Percentiles rank a stretch among this genome's conserved stretches.
Evolutionary conservation across 208 protist species (phyloP).

Genomic region (Leishmania amazonensis): DNA sequence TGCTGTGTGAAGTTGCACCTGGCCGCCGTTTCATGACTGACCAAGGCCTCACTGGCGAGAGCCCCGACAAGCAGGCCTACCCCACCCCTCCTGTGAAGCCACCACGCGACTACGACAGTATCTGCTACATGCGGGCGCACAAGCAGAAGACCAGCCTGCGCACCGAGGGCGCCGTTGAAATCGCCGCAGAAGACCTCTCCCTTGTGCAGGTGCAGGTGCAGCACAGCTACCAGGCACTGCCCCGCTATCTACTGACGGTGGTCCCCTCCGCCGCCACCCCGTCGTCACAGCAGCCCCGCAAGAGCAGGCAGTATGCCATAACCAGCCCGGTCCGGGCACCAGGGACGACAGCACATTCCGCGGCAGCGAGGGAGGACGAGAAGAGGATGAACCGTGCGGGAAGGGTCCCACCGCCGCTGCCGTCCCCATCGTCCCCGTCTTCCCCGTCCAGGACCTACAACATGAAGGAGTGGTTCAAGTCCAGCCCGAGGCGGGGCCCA

Average conservation of each 20-base stretch:
- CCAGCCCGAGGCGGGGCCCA: not conserved
- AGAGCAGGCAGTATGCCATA: constrained; percentile 5
- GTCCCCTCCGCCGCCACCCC: constrained; percentile 2
- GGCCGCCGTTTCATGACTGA: constrained; percentile 41
- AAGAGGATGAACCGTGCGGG: not conserved
- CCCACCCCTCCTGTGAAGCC: constrained; percentile 7
- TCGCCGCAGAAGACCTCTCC: constrained; percentile 10
- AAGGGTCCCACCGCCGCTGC: not conserved
- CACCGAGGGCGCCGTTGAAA: constrained; percentile 15
- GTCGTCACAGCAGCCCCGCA: not conserved
- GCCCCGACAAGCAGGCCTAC: constrained; percentile 11
- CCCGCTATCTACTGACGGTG: constrained; percentile 70
- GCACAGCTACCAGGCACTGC: constrained; percentile 66
- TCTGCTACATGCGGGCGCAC: constrained; percentile 31
- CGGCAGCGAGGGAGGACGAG: constrained; percentile 11
- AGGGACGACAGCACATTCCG: constrained; percentile 11
- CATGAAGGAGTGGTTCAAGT: constrained; percentile 3
- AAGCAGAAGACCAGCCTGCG: constrained; percentile 13
- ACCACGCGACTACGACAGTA: constrained; percentile 50
- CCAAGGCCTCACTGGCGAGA: constrained; percentile 31
- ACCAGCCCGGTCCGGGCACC: constrained; percentile 21
- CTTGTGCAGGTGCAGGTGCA: constrained; percentile 44
- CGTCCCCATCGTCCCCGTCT: not conserved
- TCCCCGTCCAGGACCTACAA: constrained; percentile 1
- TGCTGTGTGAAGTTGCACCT: constrained; percentile 75